A percentile compares a stretch with the other conserved stretches of the same genome.
Evolutionary conservation across 176 grass and related monocot genomes (phyloP).

Genomic region (Eragrostis curvula): DNA sequence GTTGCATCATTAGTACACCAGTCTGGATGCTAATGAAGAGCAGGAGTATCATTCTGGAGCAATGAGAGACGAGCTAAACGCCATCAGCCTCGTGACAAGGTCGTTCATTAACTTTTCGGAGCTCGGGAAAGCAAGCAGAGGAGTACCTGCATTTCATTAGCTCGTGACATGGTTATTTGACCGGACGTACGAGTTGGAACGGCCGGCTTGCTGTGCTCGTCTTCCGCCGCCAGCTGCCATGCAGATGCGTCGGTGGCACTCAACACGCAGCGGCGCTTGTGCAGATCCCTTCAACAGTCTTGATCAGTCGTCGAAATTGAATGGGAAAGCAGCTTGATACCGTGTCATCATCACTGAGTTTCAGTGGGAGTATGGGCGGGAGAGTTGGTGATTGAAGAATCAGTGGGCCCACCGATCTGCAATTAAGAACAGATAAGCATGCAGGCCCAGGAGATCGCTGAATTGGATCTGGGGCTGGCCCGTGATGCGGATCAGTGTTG

Average conservation of each 20-base stretch:
- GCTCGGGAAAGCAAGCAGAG: constrained; percentile 1
- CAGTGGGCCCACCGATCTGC: neutral
- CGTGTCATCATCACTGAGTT: neutral
- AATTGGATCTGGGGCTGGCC: constrained; percentile 10
- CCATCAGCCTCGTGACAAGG: constrained; percentile 21
- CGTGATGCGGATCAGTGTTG: neutral
- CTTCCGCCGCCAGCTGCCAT: neutral
- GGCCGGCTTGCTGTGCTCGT: neutral
- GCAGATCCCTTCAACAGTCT: neutral
- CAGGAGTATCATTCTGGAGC: neutral
- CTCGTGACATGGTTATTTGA: constrained; percentile 11
- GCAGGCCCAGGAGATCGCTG: neutral
- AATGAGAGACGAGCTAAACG: neutral
- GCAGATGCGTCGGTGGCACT: neutral
- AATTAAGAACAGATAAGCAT: neutral
- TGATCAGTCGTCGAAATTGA: neutral
- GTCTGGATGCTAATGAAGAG: neutral
- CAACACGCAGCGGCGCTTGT: neutral
- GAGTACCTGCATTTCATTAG: neutral
- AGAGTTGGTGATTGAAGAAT: neutral
- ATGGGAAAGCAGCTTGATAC: neutral
- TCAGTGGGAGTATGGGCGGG: no score
- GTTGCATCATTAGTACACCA: neutral
- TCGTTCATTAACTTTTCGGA: constrained; percentile 8
- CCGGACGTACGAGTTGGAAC: neutral